Conservation (phyloP, 495 filamentous ascomycete species). For the Echria macrotheca region DNA sequence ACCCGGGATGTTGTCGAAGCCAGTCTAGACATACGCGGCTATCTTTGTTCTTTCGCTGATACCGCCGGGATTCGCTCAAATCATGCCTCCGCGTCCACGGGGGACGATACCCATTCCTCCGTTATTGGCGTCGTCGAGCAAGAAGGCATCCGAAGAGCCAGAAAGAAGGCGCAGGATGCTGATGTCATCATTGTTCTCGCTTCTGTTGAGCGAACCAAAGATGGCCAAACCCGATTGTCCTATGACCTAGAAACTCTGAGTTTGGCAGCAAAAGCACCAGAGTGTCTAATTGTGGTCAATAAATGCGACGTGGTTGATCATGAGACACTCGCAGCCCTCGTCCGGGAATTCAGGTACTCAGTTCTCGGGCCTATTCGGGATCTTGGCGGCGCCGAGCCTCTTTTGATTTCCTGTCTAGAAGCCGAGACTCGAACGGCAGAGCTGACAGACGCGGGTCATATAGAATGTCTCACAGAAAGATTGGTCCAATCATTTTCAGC, state of each 20-base stretch:
- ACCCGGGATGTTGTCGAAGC: constrained; percentile 93
- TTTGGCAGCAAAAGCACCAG: constrained; percentile 48
- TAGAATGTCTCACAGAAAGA: constrained; percentile 62
- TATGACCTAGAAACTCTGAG: constrained; percentile 45
- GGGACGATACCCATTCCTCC: constrained; percentile 8
- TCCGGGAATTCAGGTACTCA: constrained; percentile 27
- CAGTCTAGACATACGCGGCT: constrained; percentile 83
- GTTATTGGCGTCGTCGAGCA: constrained; percentile 69
- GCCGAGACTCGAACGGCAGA: constrained; percentile 19
- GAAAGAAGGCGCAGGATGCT: constrained; percentile 70
- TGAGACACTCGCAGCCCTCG: constrained; percentile 20
- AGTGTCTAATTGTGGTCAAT: constrained; percentile 71
- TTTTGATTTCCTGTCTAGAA: constrained; percentile 65
- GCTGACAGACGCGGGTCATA: constrained; percentile 54
- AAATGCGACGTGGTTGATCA: constrained; percentile 62
- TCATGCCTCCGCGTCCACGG: constrained; percentile 14
- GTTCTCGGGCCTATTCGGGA: constrained; percentile 28
- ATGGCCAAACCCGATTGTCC: constrained; percentile 31
- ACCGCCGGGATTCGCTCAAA: constrained; percentile 72
- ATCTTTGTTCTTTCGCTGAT: constrained; percentile 82
- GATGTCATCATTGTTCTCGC: constrained; percentile 81
- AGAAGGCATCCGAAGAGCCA: constrained; percentile 87
- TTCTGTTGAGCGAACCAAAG: constrained; percentile 52
- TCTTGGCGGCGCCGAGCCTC: constrained; percentile 17
- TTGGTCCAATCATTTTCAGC: constrained; percentile 62